Base-by-base conservation (phyloP, 1,284 basidiomycete species). In the Afroboletus lepidellus region DNA sequence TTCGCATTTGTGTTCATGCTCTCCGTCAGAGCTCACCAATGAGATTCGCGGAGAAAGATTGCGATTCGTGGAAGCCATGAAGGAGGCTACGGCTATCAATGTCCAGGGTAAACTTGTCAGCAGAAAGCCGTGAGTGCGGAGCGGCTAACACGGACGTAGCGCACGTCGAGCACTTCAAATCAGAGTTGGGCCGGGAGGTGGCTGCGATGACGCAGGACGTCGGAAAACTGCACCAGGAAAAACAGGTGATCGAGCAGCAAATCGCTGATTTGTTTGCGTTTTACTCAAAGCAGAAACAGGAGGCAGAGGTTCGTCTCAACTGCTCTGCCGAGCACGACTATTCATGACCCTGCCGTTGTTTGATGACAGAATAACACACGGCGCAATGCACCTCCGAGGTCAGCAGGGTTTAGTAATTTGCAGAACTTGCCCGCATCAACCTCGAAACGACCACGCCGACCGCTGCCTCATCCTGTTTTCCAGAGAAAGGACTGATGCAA, bases 21-120 rank as follows among this genome's bases (percentile, higher is more conserved):
- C 29, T 46, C n/a, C 16, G 24, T 33, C 9, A 90, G 91, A 92
- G 64, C 76, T 94, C 9, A 84, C 85, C 2, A 78, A 81, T 47
- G 91, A 93, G 61, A 92, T 94, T 51, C 83, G 85, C 47, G 90
- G 90, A 7, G 90, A 94, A 70, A 75, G 90, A 39, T 70, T 94
- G 49, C 76, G 88, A 5, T 94, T 94, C 63, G 87, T 94, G 11
- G 92, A 94, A 60, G 89, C 91, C 16, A 94, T 94, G 91, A 89
- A 89, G 64, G 85, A 92, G 59, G 92, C 91, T 1, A 94, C 92
- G 0, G 82, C 83, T 1, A 88, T 93, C 63, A 92, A 94, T 58
- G 83, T 94, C 8, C 83, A 89, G 65, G 74, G 90, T 90, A 67
- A 70, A 79, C 66, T 32, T 4, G 42, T 20, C 21, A 12, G 30